Percentiles rank a stretch among this genome's conserved stretches.
Conservation (phyloP, 2,329 filamentous ascomycete species). For the Fusarium goolgardi region DNA sequence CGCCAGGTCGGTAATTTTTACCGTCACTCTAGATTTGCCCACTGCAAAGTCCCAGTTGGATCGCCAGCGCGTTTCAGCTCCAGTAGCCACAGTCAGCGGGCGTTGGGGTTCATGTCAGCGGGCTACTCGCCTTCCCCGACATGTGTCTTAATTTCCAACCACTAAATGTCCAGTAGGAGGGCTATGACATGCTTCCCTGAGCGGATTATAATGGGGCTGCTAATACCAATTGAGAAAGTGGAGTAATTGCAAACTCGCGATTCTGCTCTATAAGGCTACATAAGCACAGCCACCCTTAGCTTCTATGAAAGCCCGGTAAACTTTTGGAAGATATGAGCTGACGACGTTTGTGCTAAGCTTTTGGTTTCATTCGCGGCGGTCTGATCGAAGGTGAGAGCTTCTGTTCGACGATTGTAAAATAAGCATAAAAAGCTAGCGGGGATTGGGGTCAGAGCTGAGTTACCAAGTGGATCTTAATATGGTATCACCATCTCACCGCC, state of each 20-base stretch:
- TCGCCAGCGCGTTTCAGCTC: not conserved
- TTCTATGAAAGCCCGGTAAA: no score
- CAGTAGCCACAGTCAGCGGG: not conserved
- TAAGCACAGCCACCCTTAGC: not conserved
- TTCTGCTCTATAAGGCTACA: not conserved
- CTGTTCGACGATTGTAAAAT: not conserved
- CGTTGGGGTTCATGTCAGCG: constrained; percentile 2
- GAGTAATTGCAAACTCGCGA: not conserved
- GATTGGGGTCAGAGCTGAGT: not conserved
- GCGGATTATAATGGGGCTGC: not conserved
- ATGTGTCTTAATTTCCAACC: not conserved
- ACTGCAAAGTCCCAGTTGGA: not conserved
- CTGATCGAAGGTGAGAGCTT: not conserved
- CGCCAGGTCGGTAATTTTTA: not conserved
- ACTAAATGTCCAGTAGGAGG: not conserved
- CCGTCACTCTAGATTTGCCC: not conserved
- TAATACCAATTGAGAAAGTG: not conserved
- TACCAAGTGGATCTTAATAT: not conserved
- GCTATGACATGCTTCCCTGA: not conserved
- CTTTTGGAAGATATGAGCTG: not conserved
- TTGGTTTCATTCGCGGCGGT: not conserved
- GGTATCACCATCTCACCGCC: not conserved
- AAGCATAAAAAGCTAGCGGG: not conserved
- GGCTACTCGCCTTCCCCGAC: not conserved
- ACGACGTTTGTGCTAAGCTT: not conserved